These are phyloP conservation scores for Scalesia atractyloides DNA, from an alignment of 129 eudicot genomes.

Conservation along the genomic window DNA sequence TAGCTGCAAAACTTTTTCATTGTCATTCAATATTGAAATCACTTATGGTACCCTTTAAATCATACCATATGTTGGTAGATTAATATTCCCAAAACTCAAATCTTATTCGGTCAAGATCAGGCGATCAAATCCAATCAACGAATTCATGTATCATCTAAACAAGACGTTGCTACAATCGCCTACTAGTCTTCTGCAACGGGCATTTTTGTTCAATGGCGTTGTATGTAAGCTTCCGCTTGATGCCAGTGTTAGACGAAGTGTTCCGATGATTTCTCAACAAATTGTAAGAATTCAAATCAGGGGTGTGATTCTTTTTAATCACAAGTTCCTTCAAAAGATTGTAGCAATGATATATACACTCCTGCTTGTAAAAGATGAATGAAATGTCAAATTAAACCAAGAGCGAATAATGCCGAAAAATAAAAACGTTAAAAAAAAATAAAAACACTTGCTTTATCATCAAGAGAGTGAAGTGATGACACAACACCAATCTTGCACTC, in stretches of 20 bases:
- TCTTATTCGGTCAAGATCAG: conserved; percentile 32
- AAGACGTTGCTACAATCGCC: conserved; percentile 30
- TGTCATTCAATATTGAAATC: conserved; percentile 32
- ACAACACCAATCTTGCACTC: conserved; percentile 58
- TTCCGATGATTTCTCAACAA: conserved; percentile 31
- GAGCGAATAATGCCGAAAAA: background rate
- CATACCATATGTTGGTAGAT: conserved; percentile 52
- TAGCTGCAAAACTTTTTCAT: conserved; percentile 34
- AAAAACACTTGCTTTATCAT: conserved; percentile 62
- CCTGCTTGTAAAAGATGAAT: conserved; percentile 43
- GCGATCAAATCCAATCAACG: conserved; percentile 42
- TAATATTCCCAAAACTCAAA: conserved; percentile 26
- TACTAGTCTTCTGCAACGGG: conserved; percentile 36
- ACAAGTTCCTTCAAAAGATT: conserved; percentile 47
- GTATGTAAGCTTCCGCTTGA: conserved; percentile 56
- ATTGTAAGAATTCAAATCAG: conserved; percentile 30
- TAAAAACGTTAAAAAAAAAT: background rate
- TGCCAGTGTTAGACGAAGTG: conserved; percentile 41
- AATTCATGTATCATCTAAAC: conserved; percentile 33
- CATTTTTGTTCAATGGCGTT: conserved; percentile 41
- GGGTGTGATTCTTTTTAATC: conserved; percentile 45
- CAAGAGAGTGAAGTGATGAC: conserved; percentile 49
- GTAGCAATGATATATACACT: conserved; percentile 49
- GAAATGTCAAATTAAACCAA: conserved; percentile 16
- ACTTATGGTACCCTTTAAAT: conserved; percentile 32